phyloP scores from a whole-genome alignment of 176 grass and related monocot genomes.

The maize (Zea mays) region DNA sequence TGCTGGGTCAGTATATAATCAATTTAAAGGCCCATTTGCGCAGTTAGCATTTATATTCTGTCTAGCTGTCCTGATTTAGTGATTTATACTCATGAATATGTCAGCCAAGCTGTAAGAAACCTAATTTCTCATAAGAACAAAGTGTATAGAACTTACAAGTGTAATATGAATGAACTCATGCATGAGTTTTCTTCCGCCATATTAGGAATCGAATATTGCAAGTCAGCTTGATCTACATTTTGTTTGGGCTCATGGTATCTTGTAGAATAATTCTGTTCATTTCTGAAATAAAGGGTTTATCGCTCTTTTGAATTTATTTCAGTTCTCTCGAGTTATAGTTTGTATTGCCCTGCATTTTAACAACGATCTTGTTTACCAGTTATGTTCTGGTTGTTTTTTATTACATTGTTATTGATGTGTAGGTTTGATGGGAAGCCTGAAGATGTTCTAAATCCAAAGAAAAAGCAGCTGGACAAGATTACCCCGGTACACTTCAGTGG shows the following conservation, averaged over 20 bases:
- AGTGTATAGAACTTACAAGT: neutral
- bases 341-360: slow-evolving; percentile 13
- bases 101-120: neutral
- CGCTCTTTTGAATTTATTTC: neutral
- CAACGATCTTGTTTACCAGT: neutral
- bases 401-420: slow-evolving; percentile 27
- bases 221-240: neutral
- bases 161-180: neutral
- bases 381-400: neutral
- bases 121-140: neutral
- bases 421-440: slow-evolving; percentile 82
- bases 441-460: slow-evolving; percentile 98
- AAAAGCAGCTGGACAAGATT: slow-evolving; percentile 97
- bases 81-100: slow-evolving; percentile 5
- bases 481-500: slow-evolving; percentile 56
- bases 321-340: neutral
- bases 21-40: neutral
- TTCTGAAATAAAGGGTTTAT: slow-evolving; percentile 2
- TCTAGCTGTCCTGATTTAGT: neutral
- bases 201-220: neutral
- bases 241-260: neutral
- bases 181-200: neutral
- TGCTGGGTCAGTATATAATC: slow-evolving; percentile 63
- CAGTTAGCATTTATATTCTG: neutral
- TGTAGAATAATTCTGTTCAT: neutral